phyloP scores from a whole-genome alignment of 2,329 filamentous ascomycete genomes.

The Trematosphaeria pertusa region DNA sequence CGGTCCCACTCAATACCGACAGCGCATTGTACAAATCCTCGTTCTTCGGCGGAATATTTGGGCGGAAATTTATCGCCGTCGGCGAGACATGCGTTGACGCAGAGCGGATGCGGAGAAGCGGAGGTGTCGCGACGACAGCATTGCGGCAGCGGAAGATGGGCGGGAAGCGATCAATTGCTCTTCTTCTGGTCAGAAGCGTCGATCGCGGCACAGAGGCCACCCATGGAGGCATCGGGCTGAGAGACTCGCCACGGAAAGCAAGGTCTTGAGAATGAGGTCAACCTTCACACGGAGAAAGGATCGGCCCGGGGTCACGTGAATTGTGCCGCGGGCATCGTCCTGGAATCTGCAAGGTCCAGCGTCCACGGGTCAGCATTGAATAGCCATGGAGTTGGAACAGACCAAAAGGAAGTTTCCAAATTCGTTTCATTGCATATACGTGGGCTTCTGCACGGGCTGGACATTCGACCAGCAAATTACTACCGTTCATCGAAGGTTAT shows the following conservation, averaged over 20 bases:
- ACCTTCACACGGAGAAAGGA: conserved; percentile 32
- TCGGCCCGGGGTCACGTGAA: conserved; percentile 31
- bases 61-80: conserved; percentile 61
- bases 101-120: conserved; percentile 36
- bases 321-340: no score
- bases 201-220: conserved; percentile 45
- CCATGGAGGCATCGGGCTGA: conserved; percentile 53
- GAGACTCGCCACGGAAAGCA: conserved; percentile 33
- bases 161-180: conserved; percentile 34
- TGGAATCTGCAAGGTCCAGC: no score
- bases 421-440: conserved; percentile 32
- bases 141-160: conserved; percentile 33
- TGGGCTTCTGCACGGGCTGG: conserved; percentile 22
- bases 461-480: conserved; percentile 37
- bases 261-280: conserved; percentile 27
- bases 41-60: conserved; percentile 60
- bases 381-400: no score
- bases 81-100: conserved; percentile 56
- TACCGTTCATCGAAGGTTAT: conserved; percentile 36
- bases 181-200: conserved; percentile 30
- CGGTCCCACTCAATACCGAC: conserved; percentile 65
- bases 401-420: no score
- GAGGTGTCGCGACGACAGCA: conserved; percentile 23
- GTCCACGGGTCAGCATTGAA: no score
- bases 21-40: conserved; percentile 67